Evolutionary conservation across 225 moss, liverwort and hornwort genomes (phyloP), one percentile per base, ranked within the genome.

Genomic region (Bryoerythrophyllum caledonicum): DNA sequence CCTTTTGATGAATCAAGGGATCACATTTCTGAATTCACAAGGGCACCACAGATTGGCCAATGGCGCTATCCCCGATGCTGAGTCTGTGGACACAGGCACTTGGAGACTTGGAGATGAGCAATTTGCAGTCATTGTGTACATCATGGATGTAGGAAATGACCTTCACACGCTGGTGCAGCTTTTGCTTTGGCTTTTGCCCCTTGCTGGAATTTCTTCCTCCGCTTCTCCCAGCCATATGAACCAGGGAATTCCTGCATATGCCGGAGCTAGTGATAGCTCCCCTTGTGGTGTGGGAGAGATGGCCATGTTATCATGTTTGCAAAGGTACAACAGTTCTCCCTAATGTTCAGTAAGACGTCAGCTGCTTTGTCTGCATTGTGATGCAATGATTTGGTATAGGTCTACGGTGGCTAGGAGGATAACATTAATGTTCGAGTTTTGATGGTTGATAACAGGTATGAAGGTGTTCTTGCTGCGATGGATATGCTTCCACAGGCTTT

Each of bases 401-500:
- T 71, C 11, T 57, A 58, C 20, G 59, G 41, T 75, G 52, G 35
- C 38, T 74, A 46, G 3, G 53, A 35, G 69, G 61, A 56, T 44
- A 23, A 23, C 65, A 37, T 51, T 78, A 57, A 67, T 76, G 63
- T 7, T n/a, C 48, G 48, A 41, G 61, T 52, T 76, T 44, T 56
- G 62, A 55, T 76, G 65, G 51, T 68, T 76, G 73, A 46, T 41
- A 76, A 73, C 78, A 92, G 96, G 81, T 95, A 93, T 73, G 99
- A 95, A 85, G 87, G 89, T 71, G 86, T 90, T 26, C 79, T 99
- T 74, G 89, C 95, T 58, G 90, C 99, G 26, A 92, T 99, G 99
- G 99, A 99, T 83, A 84, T 93, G 76, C 89, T 99, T 76, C 99
- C 99, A 54, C 91, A 92, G 76, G 93, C 91, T 60, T 81, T 99